Evolutionary conservation across 2,329 filamentous ascomycete genomes (phyloP).

Genomic region (Orbilia brochopaga): DNA sequence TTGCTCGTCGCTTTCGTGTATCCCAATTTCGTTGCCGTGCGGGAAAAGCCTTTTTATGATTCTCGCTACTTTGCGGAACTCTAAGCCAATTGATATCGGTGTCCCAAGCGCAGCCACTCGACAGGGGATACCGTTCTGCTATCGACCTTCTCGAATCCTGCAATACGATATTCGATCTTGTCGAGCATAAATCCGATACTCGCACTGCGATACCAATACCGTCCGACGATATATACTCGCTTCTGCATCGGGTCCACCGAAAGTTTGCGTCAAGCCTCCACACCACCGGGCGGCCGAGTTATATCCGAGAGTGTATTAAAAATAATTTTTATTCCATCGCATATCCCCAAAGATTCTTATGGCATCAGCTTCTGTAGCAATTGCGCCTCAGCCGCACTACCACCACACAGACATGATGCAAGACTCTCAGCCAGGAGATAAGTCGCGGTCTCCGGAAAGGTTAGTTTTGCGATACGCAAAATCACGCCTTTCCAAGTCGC

Average conservation of each 20-base stretch:
- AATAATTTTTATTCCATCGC: constrained; percentile 41
- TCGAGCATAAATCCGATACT: constrained; percentile 28
- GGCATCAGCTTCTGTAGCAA: constrained; percentile 51
- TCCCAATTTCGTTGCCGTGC: constrained; percentile 22
- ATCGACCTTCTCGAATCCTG: constrained; percentile 14
- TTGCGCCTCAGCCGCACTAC: constrained; percentile 50
- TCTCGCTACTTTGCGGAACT: constrained; percentile 34
- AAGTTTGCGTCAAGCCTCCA: constrained; percentile 11
- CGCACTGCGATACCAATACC: constrained; percentile 10
- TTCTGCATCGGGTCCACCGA: constrained; percentile 7
- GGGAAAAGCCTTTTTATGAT: constrained; percentile 32
- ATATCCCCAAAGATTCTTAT: constrained; percentile 43
- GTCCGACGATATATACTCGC: constrained; percentile 4
- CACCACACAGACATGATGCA: constrained; percentile 46
- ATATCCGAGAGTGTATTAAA: constrained; percentile 28
- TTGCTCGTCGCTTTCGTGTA: constrained; percentile 43
- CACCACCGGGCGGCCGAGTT: constrained; percentile 35
- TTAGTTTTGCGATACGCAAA: constrained; percentile 49
- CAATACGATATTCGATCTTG: not conserved
- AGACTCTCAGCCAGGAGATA: constrained; percentile 44
- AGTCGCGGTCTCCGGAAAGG: constrained; percentile 50
- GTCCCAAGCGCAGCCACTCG: constrained; percentile 31
- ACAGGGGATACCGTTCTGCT: constrained; percentile 31
- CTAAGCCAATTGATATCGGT: constrained; percentile 40
- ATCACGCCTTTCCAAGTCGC: constrained; percentile 49